These are phyloP conservation scores for Otatea glauca DNA, from an alignment of 176 grass and related monocot species.

Conservation along the genomic window DNA sequence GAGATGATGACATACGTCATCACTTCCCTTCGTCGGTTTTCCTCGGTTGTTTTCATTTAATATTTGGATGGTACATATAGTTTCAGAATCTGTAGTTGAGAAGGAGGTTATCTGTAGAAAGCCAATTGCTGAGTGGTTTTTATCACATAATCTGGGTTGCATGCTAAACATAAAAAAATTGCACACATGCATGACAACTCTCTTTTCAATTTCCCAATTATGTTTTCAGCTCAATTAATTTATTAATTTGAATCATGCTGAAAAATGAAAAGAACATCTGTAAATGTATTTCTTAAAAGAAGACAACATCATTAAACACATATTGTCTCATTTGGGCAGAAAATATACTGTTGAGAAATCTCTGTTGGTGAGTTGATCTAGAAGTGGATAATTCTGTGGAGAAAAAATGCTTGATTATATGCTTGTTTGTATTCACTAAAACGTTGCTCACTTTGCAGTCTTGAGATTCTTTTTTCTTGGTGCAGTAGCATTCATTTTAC, in stretches of 20 bases:
- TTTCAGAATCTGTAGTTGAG: neutral
- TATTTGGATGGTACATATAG: neutral
- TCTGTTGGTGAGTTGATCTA: neutral
- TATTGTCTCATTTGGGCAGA: neutral
- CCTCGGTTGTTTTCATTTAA: neutral
- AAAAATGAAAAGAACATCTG: neutral
- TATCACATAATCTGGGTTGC: neutral
- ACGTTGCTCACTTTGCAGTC: neutral
- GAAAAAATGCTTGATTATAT: neutral
- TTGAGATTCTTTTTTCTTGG: neutral
- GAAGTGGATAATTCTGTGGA: neutral
- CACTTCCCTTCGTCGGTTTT: neutral
- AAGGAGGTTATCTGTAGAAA: neutral
- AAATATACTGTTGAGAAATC: neutral
- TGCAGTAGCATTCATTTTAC: conserved; percentile 23
- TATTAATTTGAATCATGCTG: neutral
- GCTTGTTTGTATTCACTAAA: neutral
- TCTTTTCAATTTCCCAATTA: neutral
- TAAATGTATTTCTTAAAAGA: neutral
- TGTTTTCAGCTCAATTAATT: neutral
- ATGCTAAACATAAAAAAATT: neutral
- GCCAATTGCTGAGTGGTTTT: neutral
- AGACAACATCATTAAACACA: neutral
- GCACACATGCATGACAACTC: neutral
- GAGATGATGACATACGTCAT: neutral